Base-by-base conservation (phyloP, 495 filamentous ascomycete genomes). In the Apodospora peruviana region DNA sequence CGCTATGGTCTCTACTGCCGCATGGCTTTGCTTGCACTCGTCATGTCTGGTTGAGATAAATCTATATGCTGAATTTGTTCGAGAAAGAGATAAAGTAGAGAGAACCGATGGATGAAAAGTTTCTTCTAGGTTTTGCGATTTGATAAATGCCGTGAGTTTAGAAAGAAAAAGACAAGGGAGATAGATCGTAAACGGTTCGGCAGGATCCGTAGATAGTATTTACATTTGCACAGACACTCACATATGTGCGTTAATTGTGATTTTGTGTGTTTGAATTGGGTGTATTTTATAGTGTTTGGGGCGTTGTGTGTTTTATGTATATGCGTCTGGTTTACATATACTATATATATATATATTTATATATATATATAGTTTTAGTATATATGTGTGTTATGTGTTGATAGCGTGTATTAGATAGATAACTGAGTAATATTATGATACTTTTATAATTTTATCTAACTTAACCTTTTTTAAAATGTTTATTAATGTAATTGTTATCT, bases 1-100 rank as follows among this genome's bases (percentile, higher is more conserved):
- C 80, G 84, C 68, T 96, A 97, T 72, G 93, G 93, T 50, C 82
- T 98, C 46, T 97, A 96, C 76, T 93, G 87, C 68, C 85, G 93
- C 52, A 98, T 98, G 91, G 93, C 93, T 44, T 72, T 98, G 71
- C 75, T 98, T 61, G 93, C 93, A 48, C 70, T 98, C 65, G 85
- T 97, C 62, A 80, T 98, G 86, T 83, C 86, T 41, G 45, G 40
- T 48, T 51, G 23, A 52, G 27, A 22, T 2, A 32, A n/a, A n/a
- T n/a, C n/a, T n/a, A n/a, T n/a, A n/a, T n/a, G n/a, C n/a, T n/a
- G n/a, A n/a, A n/a, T n/a, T n/a, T n/a, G n/a, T n/a, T n/a, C n/a
- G n/a, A n/a, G n/a, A n/a, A n/a, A n/a, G n/a, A n/a, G n/a, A n/a
- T n/a, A n/a, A n/a, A n/a, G n/a, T n/a, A n/a, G n/a, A n/a, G n/a